Evolutionary conservation across 164 flowering plant species (phyloP).

Genomic region (Aristolochia contorta): DNA sequence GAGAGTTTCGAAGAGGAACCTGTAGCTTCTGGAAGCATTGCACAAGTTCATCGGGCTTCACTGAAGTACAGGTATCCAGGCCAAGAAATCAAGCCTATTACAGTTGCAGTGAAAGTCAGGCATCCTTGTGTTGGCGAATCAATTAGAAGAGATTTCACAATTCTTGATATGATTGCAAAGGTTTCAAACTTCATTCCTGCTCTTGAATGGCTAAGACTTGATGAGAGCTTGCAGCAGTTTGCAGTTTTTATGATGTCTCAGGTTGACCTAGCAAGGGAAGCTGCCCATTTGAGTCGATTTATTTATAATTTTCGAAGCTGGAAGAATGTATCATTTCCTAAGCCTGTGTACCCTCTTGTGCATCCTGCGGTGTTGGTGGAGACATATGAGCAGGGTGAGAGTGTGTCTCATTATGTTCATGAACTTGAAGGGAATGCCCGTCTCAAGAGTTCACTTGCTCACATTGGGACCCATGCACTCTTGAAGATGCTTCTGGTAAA

Average conservation of each 20-base stretch:
- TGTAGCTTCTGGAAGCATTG: slow-evolving; percentile 85
- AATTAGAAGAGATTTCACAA: slow-evolving; percentile 70
- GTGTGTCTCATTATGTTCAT: slow-evolving; percentile 69
- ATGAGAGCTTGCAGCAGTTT: slow-evolving; percentile 88
- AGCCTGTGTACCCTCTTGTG: slow-evolving; percentile 76
- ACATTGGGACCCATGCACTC: slow-evolving; percentile 85
- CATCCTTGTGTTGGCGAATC: slow-evolving; percentile 90
- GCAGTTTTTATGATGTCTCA: slow-evolving; percentile 91
- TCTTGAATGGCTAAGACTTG: slow-evolving; percentile 72
- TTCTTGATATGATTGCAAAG: slow-evolving; percentile 59
- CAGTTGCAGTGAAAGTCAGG: slow-evolving; percentile 84
- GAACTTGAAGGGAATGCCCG: slow-evolving; percentile 53
- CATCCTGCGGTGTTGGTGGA: slow-evolving; percentile 92
- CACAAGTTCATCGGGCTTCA: slow-evolving; percentile 80
- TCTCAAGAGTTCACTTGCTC: slow-evolving; percentile 66
- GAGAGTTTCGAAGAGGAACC: slow-evolving; percentile 70
- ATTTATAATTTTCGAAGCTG: slow-evolving; percentile 75
- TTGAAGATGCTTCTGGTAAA: slow-evolving; percentile 86
- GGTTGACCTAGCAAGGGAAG: slow-evolving; percentile 94
- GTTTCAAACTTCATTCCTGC: slow-evolving; percentile 53
- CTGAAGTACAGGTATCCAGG: slow-evolving; percentile 51
- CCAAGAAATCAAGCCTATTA: slow-evolving; percentile 40
- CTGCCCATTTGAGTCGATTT: slow-evolving; percentile 80
- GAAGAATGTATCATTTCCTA: slow-evolving; percentile 87
- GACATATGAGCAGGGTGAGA: slow-evolving; percentile 74